Conservation (phyloP, 441 rosid genomes). For the Biscutella laevigata region DNA sequence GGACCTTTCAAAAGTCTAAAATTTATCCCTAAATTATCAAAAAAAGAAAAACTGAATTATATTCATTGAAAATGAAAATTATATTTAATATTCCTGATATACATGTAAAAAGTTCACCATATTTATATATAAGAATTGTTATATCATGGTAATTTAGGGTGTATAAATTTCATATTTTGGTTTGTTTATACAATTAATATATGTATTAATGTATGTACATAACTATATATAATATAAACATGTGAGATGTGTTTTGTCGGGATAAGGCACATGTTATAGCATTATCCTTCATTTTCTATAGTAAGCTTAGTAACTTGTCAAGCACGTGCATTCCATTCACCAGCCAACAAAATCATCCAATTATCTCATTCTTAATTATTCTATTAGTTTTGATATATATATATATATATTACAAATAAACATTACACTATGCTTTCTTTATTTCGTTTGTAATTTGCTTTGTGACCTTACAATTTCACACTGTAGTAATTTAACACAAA, state of each 20-base stretch:
- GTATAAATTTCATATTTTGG: conserved; percentile 6
- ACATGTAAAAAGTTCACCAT: conserved; percentile 8
- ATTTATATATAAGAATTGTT: not conserved
- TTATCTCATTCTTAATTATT: conserved; percentile 17
- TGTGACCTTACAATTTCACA: not conserved
- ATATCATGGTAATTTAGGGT: conserved; percentile 1
- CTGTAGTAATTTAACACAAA: not conserved
- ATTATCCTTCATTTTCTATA: conserved; percentile 26
- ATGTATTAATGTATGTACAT: not conserved
- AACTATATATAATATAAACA: conserved; percentile 11
- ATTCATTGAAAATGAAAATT: too few relatives aligned
- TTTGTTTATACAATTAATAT: not conserved
- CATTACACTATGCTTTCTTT: not conserved
- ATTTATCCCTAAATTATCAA: too few relatives aligned
- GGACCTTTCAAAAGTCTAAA: too few relatives aligned
- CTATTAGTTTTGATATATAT: conserved; percentile 6
- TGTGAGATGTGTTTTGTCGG: conserved; percentile 32
- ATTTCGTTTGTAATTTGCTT: not conserved
- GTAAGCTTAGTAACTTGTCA: conserved; percentile 24
- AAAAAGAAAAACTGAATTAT: too few relatives aligned
- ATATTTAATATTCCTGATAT: not conserved
- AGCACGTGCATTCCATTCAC: conserved; percentile 32
- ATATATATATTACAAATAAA: conserved; percentile 8
- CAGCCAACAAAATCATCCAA: conserved; percentile 22
- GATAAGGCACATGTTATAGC: conserved; percentile 28